These are phyloP conservation scores for Scortechinia acanthostroma DNA, from an alignment of 2,329 filamentous ascomycete species.

Conservation along the genomic window DNA sequence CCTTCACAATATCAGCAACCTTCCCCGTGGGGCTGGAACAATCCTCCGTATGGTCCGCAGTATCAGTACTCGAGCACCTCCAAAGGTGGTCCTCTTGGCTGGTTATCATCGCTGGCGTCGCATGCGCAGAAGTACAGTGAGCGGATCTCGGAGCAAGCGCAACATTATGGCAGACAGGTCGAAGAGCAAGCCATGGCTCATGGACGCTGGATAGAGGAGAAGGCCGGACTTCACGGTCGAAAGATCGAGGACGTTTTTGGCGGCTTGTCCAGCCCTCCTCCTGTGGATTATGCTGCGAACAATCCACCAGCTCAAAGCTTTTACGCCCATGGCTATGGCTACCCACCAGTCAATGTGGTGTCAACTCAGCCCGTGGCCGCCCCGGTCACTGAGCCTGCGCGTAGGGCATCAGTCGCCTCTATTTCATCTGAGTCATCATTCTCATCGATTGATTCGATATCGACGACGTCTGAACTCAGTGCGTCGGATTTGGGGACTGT, in stretches of 20 bases:
- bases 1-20: slow-evolving; percentile 15
- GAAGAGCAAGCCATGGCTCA: slow-evolving; percentile 25
- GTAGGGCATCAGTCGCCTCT: slow-evolving; percentile 17
- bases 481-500: slow-evolving; percentile 22
- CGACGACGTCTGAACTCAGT: slow-evolving; percentile 22
- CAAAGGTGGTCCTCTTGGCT: slow-evolving; percentile 15
- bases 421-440: slow-evolving; percentile 20
- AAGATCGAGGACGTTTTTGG: slow-evolving; percentile 12
- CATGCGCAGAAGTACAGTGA: slow-evolving; percentile 15
- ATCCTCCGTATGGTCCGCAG: slow-evolving; percentile 4
- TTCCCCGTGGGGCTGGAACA: not conserved
- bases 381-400: slow-evolving; percentile 4
- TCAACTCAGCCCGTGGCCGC: not conserved
- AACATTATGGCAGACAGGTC: slow-evolving; percentile 24
- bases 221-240: slow-evolving; percentile 16
- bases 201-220: slow-evolving; percentile 24
- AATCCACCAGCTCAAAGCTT: too few relatives aligned
- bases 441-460: slow-evolving; percentile 23
- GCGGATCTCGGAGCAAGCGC: slow-evolving; percentile 21
- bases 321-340: not conserved
- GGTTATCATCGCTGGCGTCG: not conserved
- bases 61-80: slow-evolving; percentile 10
- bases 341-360: not conserved
- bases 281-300: not conserved
- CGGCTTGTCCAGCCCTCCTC: not conserved